Evolutionary conservation across 305 asterid genomes (phyloP), one percentile per base, ranked within the genome.

Genomic region (Plantago rigida): DNA sequence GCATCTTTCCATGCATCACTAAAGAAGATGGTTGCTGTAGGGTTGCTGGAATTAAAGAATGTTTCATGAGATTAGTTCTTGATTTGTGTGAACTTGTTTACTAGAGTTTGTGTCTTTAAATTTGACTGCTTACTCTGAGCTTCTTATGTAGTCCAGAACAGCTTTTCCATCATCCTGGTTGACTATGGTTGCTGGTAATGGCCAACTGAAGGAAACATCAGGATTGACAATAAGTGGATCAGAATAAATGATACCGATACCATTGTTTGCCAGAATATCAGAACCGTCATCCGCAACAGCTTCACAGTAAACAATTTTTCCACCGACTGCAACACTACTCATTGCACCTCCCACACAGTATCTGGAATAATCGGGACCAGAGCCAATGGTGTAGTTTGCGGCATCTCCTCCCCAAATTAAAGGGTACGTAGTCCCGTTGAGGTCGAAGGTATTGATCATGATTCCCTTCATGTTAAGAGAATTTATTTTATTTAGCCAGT

Each of bases 351-450:
- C 1, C 1, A 48, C 0, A 54, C 86, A 81, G 9, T 12, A 14
- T 24, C 47, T 72, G 5, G 81, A 51, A 28, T 12, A 1, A 53
- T 73, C 78, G 0, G 80, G 77, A 57, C 70, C 58, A 3, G 73
- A 69, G 13, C 83, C 80, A 34, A 34, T 39, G 13, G 84, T 77
- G 47, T 76, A 79, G 70, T 84, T 84, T 8, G 74, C 72, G 3
- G 86, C 83, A 31, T 73, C 79, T 56, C 87, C 92, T 70, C 83
- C 87, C 87, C 82, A 79, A 8, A 79, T 72, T 9, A 79, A 55
- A 13, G 81, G 84, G 17, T 79, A 76, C 2, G 79, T 42, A 58
- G 75, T 74, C 3, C 69, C 82, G 17, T 76, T 73, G 13, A 73
- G 71, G 10, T 79, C 78, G n/a, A 79, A 79, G 19, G 73, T 24